A percentile compares a stretch with the other conserved stretches of the same genome.
Evolutionary conservation across 192 early-diverging fungal species (phyloP).

Genomic region (Podochytrium sp.): DNA sequence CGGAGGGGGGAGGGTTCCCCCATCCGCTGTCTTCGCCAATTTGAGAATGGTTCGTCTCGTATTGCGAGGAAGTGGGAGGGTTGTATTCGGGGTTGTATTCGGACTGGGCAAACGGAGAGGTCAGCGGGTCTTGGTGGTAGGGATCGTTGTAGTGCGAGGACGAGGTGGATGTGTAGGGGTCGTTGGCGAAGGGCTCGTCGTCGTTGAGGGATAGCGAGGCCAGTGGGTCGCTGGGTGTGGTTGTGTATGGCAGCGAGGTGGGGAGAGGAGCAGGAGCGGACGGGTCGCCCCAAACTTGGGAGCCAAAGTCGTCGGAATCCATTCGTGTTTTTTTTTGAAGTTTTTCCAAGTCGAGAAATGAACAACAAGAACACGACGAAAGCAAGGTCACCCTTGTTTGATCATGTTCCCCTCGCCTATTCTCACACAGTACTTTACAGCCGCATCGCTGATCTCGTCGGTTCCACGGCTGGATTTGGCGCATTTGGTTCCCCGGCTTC

Average conservation of each 20-base stretch:
- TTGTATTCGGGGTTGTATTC: not conserved
- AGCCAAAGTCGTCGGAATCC: not conserved
- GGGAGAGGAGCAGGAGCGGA: not conserved
- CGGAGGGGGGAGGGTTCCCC: not conserved
- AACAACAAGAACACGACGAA: too few relatives aligned
- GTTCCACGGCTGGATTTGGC: too few relatives aligned
- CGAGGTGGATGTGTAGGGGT: not conserved
- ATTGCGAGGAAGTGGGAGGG: not conserved
- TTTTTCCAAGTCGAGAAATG: too few relatives aligned
- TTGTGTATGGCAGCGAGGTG: not conserved
- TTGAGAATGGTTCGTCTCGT: too few relatives aligned
- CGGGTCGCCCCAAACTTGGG: not conserved
- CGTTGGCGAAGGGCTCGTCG: too few relatives aligned
- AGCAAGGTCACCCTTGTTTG: too few relatives aligned
- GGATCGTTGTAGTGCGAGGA: not conserved
- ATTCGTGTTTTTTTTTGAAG: too few relatives aligned
- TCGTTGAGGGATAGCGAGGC: too few relatives aligned
- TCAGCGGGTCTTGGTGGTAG: not conserved
- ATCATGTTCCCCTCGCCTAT: too few relatives aligned
- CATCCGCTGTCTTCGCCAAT: not conserved
- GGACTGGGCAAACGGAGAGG: not conserved
- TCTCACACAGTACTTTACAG: too few relatives aligned
- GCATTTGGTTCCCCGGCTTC: too few relatives aligned
- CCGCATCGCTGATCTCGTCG: too few relatives aligned
- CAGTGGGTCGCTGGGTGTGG: not conserved